Evolutionary conservation across 192 early-diverging fungal species (phyloP), one percentile per base, ranked within the genome.

Genomic region (Entomortierella parvispora): DNA sequence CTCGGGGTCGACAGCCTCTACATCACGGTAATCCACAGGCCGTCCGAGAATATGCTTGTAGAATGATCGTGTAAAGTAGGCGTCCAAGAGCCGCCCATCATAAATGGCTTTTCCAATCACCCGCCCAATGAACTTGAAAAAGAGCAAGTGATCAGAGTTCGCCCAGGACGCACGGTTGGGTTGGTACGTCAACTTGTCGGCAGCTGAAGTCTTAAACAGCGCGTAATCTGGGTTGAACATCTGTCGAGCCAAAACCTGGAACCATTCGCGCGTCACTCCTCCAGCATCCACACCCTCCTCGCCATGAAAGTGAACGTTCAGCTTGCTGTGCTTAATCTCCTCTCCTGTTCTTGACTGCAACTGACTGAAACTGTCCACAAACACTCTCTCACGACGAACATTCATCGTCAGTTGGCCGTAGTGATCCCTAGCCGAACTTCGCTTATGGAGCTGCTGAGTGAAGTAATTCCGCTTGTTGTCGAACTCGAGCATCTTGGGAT

Each of bases 391-490:
- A 29, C 97, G 89, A 22, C 95, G 92, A 45, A 99, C 95, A 75
- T 94, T 95, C 68, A 99, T 86, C 55, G 93, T 91, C 53, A 99
- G 77, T 4, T 88, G 80, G 9, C 90, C 86, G 69, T 90, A 92
- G 69, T 89, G 84, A 23, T 90, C 84, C 18, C 91, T 83, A 45
- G 55, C 55, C 15, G 61, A 76, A 51, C 82, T 83, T 47, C 93
- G 90, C 79, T 97, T 96, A 79, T 96, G 96, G 52, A 99, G 84
- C 59, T 96, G 95, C 77, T 96, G 96, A 60, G 87, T 90, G 78
- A 99, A 99, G 85, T 97, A 99, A 66, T 96, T 96, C 23, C 96
- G 89, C 84, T 99, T 99, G 87, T 98, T 99, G 85, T 99, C 97
- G 83, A 99, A 99, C 67, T 99, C 96, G 45, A 99, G 84, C 65